Base-by-base conservation (phyloP, 352 stramenopile genomes). In the Halophytophthora polymorphica region DNA sequence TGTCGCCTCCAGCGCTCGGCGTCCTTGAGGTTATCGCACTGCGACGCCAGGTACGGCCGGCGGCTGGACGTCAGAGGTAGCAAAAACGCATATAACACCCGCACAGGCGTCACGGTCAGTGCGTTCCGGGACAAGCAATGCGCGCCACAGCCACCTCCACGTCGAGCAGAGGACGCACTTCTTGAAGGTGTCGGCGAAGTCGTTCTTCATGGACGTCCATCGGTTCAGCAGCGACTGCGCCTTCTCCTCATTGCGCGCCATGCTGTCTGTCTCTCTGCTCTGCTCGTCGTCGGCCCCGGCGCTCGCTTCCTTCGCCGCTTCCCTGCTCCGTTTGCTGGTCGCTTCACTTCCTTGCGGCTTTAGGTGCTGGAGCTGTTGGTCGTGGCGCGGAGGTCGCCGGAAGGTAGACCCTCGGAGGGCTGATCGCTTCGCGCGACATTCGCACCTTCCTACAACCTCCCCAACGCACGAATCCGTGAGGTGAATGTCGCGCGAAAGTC, bases 201-300 rank as follows among this genome's bases (percentile, higher is more conserved):
- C 79, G 61, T 98, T 82, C 39, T 98, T 98, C 92, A 99, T 98
- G 28, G 80, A 87, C 56, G 96, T 95, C 96, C 96, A 99, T 87
- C 98, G 97, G 73, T 99, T 99, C 53, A 99, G 77, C 84, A 99
- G 96, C 48, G 85, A 92, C 71, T 98, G 90, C 56, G 95, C 94
- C 69, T 98, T 99, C 85, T 99, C 96, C 65, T 98, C 96, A 69
- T 98, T 98, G 53, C 97, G 90, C 23, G 97, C 96, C 96, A 99
- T 99, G 29, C 33, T 74, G 17, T 35, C 21, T 53, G 33, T n/a
- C n/a, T n/a, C n/a, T n/a, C n/a, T n/a, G n/a, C n/a, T n/a, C n/a
- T n/a, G n/a, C n/a, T n/a, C 14, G 25, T 37, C 38, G 11, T 33
- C 10, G 37, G 22, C 15, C 35, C 46, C 37, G 42, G 25, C 25